These are phyloP conservation scores for Microcera coccophila DNA, from an alignment of 2,329 filamentous ascomycete genomes.

Conservation along the genomic window DNA sequence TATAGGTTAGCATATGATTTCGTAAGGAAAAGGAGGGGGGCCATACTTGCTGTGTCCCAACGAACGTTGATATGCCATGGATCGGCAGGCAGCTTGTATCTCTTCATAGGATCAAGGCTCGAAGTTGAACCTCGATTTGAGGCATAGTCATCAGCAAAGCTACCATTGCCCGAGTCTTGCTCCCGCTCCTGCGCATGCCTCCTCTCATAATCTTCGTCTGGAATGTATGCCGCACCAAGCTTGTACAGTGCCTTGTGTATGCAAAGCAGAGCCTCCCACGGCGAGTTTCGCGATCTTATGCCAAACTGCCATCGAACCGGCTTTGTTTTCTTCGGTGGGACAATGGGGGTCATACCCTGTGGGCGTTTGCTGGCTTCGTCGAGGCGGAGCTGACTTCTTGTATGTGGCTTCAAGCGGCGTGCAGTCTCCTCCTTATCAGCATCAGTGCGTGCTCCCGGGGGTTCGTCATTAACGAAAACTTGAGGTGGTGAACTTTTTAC, in stretches of 20 bases:
- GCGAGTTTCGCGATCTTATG: conserved; percentile 88
- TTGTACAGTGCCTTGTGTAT: conserved; percentile 90
- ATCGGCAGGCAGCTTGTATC: conserved; percentile 85
- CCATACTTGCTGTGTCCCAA: conserved; percentile 75
- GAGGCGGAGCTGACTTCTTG: conserved; percentile 64
- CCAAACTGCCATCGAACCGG: conserved; percentile 97
- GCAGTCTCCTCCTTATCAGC: conserved; percentile 80
- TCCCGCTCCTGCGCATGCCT: conserved; percentile 42
- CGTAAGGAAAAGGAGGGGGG: not conserved
- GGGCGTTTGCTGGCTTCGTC: conserved; percentile 60
- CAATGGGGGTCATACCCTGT: conserved; percentile 59
- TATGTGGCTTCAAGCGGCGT: conserved; percentile 80
- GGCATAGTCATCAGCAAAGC: conserved; percentile 38
- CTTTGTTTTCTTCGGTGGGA: conserved; percentile 66
- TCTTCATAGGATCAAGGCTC: conserved; percentile 51
- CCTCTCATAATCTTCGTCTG: conserved; percentile 56
- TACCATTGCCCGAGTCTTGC: conserved; percentile 35
- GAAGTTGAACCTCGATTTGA: conserved; percentile 33
- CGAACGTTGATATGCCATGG: conserved; percentile 92
- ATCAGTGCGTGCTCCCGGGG: conserved; percentile 51
- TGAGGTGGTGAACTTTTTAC: conserved; percentile 41
- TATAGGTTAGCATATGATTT: conserved; percentile 27
- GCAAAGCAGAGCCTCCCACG: conserved; percentile 88
- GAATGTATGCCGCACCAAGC: conserved; percentile 84
- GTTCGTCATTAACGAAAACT: conserved; percentile 46